phyloP scores from a whole-genome alignment of 257 asterid species.

The Nicotiana noctiflora region DNA sequence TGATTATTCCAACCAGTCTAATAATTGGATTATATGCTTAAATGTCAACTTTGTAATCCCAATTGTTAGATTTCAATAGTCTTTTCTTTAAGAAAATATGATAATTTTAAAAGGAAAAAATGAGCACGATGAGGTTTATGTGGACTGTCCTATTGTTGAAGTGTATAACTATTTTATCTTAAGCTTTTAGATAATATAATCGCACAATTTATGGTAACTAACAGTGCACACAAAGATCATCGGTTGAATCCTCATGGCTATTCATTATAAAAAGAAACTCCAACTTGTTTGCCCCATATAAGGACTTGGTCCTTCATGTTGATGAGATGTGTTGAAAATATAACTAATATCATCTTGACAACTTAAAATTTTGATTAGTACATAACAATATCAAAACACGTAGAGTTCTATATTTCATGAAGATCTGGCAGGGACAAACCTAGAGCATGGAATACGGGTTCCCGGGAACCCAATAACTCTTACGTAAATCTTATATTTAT shows the following conservation, averaged over 20 bases:
- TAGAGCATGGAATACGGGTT: too few relatives aligned
- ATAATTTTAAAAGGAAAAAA: not conserved
- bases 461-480: too few relatives aligned
- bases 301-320: too few relatives aligned
- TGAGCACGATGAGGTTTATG: not conserved
- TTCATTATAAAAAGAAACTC: not conserved
- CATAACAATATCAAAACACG: too few relatives aligned
- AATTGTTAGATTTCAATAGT: not conserved
- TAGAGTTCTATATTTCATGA: too few relatives aligned
- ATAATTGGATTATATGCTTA: not conserved
- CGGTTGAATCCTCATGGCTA: not conserved
- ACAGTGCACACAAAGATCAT: not conserved
- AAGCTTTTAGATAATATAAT: not conserved
- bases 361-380: too few relatives aligned
- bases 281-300: too few relatives aligned
- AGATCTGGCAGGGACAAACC: too few relatives aligned
- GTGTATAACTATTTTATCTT: not conserved
- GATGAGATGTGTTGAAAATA: too few relatives aligned
- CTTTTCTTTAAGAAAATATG: not conserved
- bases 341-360: too few relatives aligned
- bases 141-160: not conserved
- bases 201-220: accelerated
- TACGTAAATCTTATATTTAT: too few relatives aligned
- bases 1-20: not conserved
- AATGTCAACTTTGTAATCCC: too few relatives aligned